Base-by-base conservation (phyloP, 129 eudicot species). In the Glebionis coronaria region DNA sequence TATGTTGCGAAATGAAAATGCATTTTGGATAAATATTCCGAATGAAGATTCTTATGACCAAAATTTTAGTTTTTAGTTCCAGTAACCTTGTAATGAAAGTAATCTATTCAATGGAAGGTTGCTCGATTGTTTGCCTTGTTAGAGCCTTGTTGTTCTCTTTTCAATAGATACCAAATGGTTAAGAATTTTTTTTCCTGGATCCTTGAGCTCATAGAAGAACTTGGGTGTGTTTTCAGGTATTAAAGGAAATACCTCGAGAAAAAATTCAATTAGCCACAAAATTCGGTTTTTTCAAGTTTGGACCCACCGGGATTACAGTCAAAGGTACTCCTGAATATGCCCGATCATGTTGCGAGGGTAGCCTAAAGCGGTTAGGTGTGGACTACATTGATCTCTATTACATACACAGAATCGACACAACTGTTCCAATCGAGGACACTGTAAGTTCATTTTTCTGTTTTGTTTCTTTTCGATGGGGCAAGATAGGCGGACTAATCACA, bases 241-340 rank as follows among this genome's bases (percentile, higher is more conserved):
- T 88, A 70, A 88, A 78, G 79, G 71, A 80, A 57, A 25, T 88
- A 71, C 89, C 92, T 70, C 84, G 89, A 21, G 85, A 82, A 42
- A 74, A 83, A 70, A 83, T 88, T 65, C 92, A 88, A 21, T 25
- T 88, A 68, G 92, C 92, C 61, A 85, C 84, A 59, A 88, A 88
- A 73, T 88, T 83, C 44, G 96, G 96, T 47, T 23, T 85, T 50
- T 56, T 28, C 19, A 58, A 23, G 54, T 3, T 51, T 1, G 84
- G 76, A 1, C 28, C 69, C 44, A 71, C 70, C 42, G 56, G 72
- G 56, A 49, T 80, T 49, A 57, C 58, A 21, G 74, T 79, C 46
- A 83, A 72, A 23, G 88, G 84, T 9, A 76, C 54, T 42, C 85
- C 88, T 73, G 83, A 77, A 38, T 82, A 85, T 68, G 92, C 82